These are phyloP conservation scores for Metschnikowia anglica DNA, from an alignment of 805 yeast genomes.

Conservation along the genomic window DNA sequence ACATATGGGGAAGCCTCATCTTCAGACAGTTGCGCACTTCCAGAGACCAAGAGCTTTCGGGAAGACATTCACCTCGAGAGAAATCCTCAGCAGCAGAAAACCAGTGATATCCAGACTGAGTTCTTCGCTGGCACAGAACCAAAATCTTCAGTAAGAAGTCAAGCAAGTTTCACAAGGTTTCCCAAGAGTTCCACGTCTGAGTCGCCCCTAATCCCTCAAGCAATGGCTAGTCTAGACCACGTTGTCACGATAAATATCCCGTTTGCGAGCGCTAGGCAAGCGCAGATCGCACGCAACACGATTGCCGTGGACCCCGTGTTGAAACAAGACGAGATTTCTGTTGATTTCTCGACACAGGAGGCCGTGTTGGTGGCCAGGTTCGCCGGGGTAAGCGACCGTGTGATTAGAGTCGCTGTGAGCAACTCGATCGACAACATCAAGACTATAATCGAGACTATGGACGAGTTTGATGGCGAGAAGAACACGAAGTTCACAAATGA, in stretches of 20 bases:
- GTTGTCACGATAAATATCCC: conserved; percentile 53
- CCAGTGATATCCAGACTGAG: too few relatives aligned
- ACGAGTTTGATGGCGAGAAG: conserved; percentile 54
- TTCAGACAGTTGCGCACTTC: neutral
- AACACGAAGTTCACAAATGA: conserved; percentile 18
- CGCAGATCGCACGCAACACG: conserved; percentile 59
- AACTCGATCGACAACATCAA: conserved; percentile 74
- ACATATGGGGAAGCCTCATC: too few relatives aligned
- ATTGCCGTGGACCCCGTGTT: conserved; percentile 80
- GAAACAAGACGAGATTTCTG: conserved; percentile 62
- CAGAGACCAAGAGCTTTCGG: too few relatives aligned
- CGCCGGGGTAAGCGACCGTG: conserved; percentile 66
- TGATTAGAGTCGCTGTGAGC: conserved; percentile 80
- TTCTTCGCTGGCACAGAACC: too few relatives aligned
- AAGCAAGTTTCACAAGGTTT: too few relatives aligned
- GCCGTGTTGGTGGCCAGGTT: conserved; percentile 47
- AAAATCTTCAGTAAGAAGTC: too few relatives aligned
- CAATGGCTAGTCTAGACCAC: conserved; percentile 20
- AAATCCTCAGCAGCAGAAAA: too few relatives aligned
- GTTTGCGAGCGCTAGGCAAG: conserved; percentile 57
- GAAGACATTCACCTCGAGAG: too few relatives aligned
- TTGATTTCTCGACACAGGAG: conserved; percentile 40
- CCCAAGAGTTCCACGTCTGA: too few relatives aligned
- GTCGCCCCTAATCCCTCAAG: neutral
- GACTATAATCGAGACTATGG: conserved; percentile 77